Base-by-base conservation (phyloP, 805 yeast genomes). In the Zygosaccharomyces kombuchaensis region DNA sequence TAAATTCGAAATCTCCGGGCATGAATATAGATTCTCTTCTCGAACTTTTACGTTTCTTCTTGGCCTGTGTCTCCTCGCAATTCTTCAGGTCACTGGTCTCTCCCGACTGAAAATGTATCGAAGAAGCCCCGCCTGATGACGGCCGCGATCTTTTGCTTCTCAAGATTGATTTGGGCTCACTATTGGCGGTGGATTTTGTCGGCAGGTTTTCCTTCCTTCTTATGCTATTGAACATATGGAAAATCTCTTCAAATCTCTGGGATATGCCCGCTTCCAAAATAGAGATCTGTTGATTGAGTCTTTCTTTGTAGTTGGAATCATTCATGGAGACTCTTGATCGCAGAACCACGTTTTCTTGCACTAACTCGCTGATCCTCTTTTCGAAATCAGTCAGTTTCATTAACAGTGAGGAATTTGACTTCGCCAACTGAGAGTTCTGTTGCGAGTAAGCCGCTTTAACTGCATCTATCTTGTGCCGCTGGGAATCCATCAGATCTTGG, bases 341-440 rank as follows among this genome's bases (percentile, higher is more conserved):
- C 27, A 76, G 56, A 27, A 59, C 57, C 45, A 74, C 66, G 52
- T 79, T 80, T 50, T 79, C 82, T 47, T 70, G 73, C 10, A 73
- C 70, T 53, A 80, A 59, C 14, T 74, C 77, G 17, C 72, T 67
- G 19, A 81, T 59, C 47, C 70, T 74, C 9, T 64, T 58, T 59
- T 82, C 87, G 59, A 84, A 60, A 23, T 73, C 78, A 3, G 74
- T 62, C 21, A 83, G 67, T 51, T 71, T 76, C 31, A 72, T 59
- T 71, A 75, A 68, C 58, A 82, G 65, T 17, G 70, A 59, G 2
- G 83, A 74, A 58, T 80, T 82, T 40, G 74, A 76, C 50, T 72
- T 77, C 1, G 87, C 87, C 22, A 84, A 62, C n/a, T 75, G 73
- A 43, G 70, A 71, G 61, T 84, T 84, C 56, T 63, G 72, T 40